A percentile compares a stretch with the other conserved stretches of the same genome.
Conservation (phyloP, 208 protist genomes). For the Acanthamoeba royreba region DNA sequence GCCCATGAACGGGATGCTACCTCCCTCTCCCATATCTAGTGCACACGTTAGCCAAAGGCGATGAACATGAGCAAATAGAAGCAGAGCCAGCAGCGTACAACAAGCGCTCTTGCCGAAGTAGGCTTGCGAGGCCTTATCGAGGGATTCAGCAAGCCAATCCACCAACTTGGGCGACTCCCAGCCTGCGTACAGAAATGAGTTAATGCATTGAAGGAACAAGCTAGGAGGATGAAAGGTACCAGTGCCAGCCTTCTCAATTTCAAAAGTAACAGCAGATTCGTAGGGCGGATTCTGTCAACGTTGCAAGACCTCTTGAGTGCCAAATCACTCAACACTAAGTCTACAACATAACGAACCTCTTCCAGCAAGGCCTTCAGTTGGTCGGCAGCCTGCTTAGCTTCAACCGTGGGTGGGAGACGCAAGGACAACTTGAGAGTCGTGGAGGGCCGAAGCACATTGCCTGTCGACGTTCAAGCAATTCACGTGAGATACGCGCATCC, state of each 20-base stretch:
- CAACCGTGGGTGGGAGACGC: constrained; percentile 86
- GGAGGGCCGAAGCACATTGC: constrained; percentile 89
- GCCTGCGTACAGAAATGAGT: background rate
- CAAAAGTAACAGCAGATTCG: constrained; percentile 82
- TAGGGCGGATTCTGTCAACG: constrained; percentile 25
- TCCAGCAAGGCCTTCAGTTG: constrained; percentile 69
- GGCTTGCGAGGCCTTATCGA: background rate
- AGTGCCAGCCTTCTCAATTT: constrained; percentile 22
- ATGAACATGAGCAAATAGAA: no score
- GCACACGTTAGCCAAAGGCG: no score
- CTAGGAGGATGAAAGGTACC: background rate
- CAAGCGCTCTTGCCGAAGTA: constrained; percentile 62
- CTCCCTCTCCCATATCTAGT: constrained; percentile 15
- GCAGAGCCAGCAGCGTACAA: constrained; percentile 73
- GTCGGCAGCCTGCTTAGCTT: constrained; percentile 71
- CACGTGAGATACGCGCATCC: constrained; percentile 50
- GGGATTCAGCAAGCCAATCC: background rate
- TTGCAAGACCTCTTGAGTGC: background rate
- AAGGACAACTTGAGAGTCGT: constrained; percentile 91
- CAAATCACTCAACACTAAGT: background rate
- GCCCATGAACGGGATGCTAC: constrained; percentile 86
- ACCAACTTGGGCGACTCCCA: background rate
- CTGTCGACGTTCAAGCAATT: constrained; percentile 82
- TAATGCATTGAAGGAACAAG: background rate
- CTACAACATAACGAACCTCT: background rate